A percentile compares a stretch with the other conserved stretches of the same genome.
phyloP scores from a whole-genome alignment of 805 yeast species.

The Ogataea trehalophila region DNA sequence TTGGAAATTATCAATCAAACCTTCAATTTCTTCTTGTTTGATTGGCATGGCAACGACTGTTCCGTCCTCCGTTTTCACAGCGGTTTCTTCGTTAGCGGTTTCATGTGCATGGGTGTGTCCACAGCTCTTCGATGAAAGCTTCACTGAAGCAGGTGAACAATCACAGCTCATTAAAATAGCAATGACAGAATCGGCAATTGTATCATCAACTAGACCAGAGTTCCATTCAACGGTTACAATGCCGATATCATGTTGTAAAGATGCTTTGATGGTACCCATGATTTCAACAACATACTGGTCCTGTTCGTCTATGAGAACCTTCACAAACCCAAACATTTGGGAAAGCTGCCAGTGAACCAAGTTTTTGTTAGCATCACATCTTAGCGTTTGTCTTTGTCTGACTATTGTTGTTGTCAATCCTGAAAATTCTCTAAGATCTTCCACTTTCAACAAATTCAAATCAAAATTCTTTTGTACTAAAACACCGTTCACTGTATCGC shows the following conservation, averaged over 20 bases:
- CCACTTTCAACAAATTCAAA: constrained; percentile 72
- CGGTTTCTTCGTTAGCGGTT: constrained; percentile 8
- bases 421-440: constrained; percentile 84
- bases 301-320: constrained; percentile 51
- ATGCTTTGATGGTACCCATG: constrained; percentile 60
- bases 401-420: constrained; percentile 82
- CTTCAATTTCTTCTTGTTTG: constrained; percentile 10
- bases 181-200: constrained; percentile 89
- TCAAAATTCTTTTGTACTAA: constrained; percentile 89
- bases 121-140: constrained; percentile 64
- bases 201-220: constrained; percentile 83
- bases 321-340: constrained; percentile 91
- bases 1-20: constrained; percentile 13
- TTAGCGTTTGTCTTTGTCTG: constrained; percentile 73
- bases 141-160: constrained; percentile 92
- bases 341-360: constrained; percentile 83
- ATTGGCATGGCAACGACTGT: background rate
- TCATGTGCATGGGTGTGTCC: constrained; percentile 20
- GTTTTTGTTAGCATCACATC: constrained; percentile 75
- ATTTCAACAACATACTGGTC: constrained; percentile 47
- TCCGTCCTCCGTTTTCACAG: too few relatives aligned
- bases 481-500: constrained; percentile 66
- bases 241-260: constrained; percentile 37
- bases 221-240: constrained; percentile 81
- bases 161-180: constrained; percentile 91